Percentiles rank a stretch among this genome's conserved stretches.
phyloP scores from a whole-genome alignment of 2,329 filamentous ascomycete genomes.

The Botrytis deweyae region DNA sequence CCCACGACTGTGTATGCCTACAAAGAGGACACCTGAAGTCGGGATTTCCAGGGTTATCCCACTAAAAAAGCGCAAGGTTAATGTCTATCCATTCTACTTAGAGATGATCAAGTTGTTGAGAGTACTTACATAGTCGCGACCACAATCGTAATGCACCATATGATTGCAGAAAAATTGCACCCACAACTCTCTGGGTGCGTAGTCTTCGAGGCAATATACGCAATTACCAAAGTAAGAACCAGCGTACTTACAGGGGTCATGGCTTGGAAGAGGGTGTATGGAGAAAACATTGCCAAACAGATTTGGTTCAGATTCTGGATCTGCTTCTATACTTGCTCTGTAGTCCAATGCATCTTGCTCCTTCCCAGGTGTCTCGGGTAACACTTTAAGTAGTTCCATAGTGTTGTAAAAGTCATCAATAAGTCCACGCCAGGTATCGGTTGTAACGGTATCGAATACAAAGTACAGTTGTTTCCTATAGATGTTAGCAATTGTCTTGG shows the following conservation, averaged over 20 bases:
- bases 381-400: conserved; percentile 4
- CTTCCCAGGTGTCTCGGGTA: too few relatives aligned
- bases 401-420: conserved; percentile 22
- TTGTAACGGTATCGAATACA: conserved; percentile 24
- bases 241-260: neutral
- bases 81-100: neutral
- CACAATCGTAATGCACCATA: conserved; percentile 25
- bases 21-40: conserved; percentile 23
- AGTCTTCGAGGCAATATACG: conserved; percentile 21
- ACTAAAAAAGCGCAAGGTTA: neutral
- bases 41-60: conserved; percentile 20
- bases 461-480: conserved; percentile 27
- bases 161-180: conserved; percentile 27
- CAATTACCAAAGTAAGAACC: conserved; percentile 15
- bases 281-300: conserved; percentile 9
- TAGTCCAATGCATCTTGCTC: neutral
- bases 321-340: neutral
- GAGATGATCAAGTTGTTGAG: neutral
- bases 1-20: conserved; percentile 1
- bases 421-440: neutral
- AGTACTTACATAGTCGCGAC: conserved; percentile 5
- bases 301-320: conserved; percentile 11
- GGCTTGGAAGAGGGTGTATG: conserved; percentile 12
- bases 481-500: neutral
- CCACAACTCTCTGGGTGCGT: conserved; percentile 1